These are phyloP conservation scores for Pseudoneurospora amorphoporcata DNA, from an alignment of 495 filamentous ascomycete species.

Conservation along the genomic window DNA sequence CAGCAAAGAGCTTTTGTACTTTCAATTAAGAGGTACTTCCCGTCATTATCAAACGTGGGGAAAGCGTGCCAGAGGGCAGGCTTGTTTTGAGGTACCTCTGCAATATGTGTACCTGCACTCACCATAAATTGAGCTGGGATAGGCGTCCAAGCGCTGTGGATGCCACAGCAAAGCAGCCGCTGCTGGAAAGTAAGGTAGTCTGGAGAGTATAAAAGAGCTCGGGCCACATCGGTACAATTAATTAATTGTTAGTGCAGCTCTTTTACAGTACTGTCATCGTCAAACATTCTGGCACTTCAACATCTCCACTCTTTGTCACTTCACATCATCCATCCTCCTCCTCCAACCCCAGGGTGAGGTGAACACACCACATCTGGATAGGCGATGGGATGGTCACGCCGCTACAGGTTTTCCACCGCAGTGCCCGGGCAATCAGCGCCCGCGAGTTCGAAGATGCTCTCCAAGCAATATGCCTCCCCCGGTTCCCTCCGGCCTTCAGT, in stretches of 20 bases:
- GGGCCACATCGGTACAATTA: not conserved
- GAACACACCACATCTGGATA: not conserved
- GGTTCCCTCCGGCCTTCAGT: slow-evolving; percentile 22
- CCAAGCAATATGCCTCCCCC: slow-evolving; percentile 37
- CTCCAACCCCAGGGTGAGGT: not conserved
- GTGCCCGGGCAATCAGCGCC: slow-evolving; percentile 35
- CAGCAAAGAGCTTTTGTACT: not conserved
- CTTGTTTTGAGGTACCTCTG: not conserved
- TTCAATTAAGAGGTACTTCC: not conserved
- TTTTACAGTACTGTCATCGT: not conserved
- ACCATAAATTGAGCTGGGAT: not conserved
- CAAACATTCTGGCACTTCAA: not conserved
- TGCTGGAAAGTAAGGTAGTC: not conserved
- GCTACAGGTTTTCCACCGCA: slow-evolving; percentile 29
- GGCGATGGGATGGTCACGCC: slow-evolving; percentile 36
- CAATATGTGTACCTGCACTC: not conserved
- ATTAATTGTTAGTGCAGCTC: not conserved
- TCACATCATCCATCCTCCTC: not conserved
- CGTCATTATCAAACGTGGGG: rapidly evolving
- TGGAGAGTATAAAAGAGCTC: not conserved
- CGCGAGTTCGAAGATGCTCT: slow-evolving; percentile 45
- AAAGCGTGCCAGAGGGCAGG: not conserved
- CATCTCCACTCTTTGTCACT: not conserved
- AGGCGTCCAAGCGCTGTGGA: not conserved
- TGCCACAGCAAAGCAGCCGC: not conserved